Conservation (phyloP, 2,329 filamentous ascomycete genomes). For the Salinomyces thailandicus region DNA sequence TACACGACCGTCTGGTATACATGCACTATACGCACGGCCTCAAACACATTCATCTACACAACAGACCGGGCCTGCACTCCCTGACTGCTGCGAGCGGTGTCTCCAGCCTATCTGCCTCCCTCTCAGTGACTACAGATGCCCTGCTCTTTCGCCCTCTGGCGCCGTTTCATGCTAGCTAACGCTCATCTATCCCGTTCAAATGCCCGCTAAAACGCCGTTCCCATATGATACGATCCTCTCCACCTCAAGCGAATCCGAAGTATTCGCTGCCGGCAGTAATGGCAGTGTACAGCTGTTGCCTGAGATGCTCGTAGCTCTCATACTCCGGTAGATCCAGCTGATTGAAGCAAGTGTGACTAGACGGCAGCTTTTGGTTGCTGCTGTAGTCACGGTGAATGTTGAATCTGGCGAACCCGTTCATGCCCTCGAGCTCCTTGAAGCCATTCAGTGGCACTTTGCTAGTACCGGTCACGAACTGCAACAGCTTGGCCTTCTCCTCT, state of each 20-base stretch:
- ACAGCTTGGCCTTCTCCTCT: slow-evolving; percentile 90
- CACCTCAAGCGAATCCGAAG: slow-evolving; percentile 82
- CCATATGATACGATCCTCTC: slow-evolving; percentile 6
- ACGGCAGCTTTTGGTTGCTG: slow-evolving; percentile 88
- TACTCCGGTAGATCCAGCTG: slow-evolving; percentile 98
- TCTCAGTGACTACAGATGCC: slow-evolving; percentile 1
- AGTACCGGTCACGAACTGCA: slow-evolving; percentile 97
- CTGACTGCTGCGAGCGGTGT: slow-evolving; percentile 1
- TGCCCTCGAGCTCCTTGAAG: slow-evolving; percentile 97
- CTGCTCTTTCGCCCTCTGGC: slow-evolving; percentile 1
- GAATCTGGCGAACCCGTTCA: slow-evolving; percentile 97
- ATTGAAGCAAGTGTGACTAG: slow-evolving; percentile 98
- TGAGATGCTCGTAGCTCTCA: slow-evolving; percentile 84
- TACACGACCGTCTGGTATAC: too few relatives aligned
- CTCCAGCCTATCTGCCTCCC: background rate
- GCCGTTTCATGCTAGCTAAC: slow-evolving; percentile 5
- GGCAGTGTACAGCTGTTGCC: slow-evolving; percentile 81
- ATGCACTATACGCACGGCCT: too few relatives aligned
- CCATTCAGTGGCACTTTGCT: slow-evolving; percentile 97
- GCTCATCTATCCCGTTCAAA: background rate
- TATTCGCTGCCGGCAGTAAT: slow-evolving; percentile 97
- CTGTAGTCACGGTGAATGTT: slow-evolving; percentile 98
- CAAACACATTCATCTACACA: too few relatives aligned
- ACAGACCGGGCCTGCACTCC: slow-evolving; percentile 12
- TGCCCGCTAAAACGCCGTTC: slow-evolving; percentile 1